These are phyloP conservation scores for Pythium scleroteichum DNA, from an alignment of 352 stramenopile genomes.

Conservation along the genomic window DNA sequence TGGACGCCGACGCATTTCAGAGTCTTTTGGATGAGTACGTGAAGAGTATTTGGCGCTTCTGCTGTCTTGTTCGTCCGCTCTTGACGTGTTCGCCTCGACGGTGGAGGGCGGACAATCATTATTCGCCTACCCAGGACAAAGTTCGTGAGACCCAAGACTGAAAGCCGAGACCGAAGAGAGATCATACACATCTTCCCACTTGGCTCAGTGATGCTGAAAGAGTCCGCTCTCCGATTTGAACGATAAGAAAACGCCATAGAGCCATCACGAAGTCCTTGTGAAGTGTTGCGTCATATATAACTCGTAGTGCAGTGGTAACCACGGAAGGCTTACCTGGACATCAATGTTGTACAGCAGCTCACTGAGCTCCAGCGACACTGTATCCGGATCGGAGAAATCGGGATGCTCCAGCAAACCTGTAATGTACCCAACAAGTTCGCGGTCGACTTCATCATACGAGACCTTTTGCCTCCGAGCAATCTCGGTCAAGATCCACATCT, in stretches of 20 bases:
- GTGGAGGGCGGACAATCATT: too few relatives aligned
- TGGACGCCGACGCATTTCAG: constrained; percentile 46
- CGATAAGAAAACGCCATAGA: constrained; percentile 74
- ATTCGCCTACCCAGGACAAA: too few relatives aligned
- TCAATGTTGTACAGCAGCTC: constrained; percentile 57
- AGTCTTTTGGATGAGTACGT: too few relatives aligned
- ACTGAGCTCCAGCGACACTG: constrained; percentile 59
- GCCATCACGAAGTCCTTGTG: constrained; percentile 66
- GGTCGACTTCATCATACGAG: constrained; percentile 35
- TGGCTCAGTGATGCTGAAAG: constrained; percentile 3
- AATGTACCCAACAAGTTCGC: constrained; percentile 69
- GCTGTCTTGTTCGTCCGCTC: too few relatives aligned
- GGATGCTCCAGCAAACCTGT: constrained; percentile 64
- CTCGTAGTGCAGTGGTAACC: too few relatives aligned
- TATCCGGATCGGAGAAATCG: constrained; percentile 69
- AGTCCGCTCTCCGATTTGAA: constrained; percentile 53
- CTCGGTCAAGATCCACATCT: constrained; percentile 49
- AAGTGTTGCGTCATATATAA: too few relatives aligned
- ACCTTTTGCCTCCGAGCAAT: constrained; percentile 37
- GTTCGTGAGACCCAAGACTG: too few relatives aligned
- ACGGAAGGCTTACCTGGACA: constrained; percentile 10
- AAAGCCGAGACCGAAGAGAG: too few relatives aligned
- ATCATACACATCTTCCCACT: neutral
- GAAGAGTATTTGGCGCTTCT: too few relatives aligned
- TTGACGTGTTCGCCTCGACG: too few relatives aligned